These are phyloP conservation scores for Leucocoprinus birnbaumii DNA, from an alignment of 768 basidiomycete genomes.

Conservation along the genomic window DNA sequence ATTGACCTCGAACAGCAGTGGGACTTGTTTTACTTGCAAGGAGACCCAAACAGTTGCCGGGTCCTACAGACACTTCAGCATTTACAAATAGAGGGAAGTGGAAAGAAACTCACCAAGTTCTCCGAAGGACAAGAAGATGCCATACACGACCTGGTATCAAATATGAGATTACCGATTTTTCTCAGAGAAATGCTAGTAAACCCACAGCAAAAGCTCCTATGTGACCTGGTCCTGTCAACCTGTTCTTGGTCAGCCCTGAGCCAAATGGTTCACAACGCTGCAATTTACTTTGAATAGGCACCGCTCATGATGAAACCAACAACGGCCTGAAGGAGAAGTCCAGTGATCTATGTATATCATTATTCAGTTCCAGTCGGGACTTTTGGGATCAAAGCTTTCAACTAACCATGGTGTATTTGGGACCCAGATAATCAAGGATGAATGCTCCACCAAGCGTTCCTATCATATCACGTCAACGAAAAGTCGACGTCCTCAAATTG, in stretches of 20 bases:
- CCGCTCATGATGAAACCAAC: conserved; percentile 92
- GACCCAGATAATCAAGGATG: conserved; percentile 70
- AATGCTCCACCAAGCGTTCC: conserved; percentile 74
- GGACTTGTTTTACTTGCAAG: conserved; percentile 84
- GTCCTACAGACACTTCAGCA: conserved; percentile 37
- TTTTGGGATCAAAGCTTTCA: background rate
- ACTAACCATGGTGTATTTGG: conserved; percentile 70
- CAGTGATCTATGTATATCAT: conserved; percentile 46
- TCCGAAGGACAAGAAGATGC: conserved; percentile 87
- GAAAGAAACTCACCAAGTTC: conserved; percentile 57
- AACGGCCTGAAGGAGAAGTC: conserved; percentile 64
- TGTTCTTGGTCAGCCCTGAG: conserved; percentile 17
- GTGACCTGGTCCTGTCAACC: conserved; percentile 52
- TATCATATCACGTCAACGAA: conserved; percentile 42
- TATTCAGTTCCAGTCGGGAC: background rate
- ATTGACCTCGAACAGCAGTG: conserved; percentile 82
- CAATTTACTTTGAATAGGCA: conserved; percentile 50
- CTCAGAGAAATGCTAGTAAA: background rate
- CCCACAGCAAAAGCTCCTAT: conserved; percentile 75
- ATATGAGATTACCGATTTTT: background rate
- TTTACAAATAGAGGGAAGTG: background rate
- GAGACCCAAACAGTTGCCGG: conserved; percentile 84
- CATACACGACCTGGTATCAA: conserved; percentile 71
- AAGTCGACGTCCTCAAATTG: background rate
- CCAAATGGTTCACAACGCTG: background rate